Evolutionary conservation across 495 filamentous ascomycete species (phyloP).

Genomic region (Lophium mytilinum): DNA sequence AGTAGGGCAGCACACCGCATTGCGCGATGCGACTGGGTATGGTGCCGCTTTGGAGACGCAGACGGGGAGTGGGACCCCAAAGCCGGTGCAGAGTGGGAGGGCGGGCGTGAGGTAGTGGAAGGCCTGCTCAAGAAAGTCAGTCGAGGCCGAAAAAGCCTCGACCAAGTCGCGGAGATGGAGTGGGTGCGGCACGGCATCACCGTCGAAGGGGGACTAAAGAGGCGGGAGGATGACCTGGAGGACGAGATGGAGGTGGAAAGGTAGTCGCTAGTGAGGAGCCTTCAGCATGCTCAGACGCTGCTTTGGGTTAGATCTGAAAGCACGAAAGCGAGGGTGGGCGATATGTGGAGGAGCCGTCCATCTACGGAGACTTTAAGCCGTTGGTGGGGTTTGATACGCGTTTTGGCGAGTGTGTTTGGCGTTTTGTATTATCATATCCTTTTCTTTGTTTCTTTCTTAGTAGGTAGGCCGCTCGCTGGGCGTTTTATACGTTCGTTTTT

Average conservation of each 20-base stretch:
- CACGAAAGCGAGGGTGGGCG: too few relatives aligned
- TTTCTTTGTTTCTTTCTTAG: too few relatives aligned
- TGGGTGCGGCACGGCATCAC: constrained; percentile 72
- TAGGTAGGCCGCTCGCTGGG: too few relatives aligned
- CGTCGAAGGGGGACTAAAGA: constrained; percentile 61
- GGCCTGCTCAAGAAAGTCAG: constrained; percentile 71
- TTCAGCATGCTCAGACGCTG: too few relatives aligned
- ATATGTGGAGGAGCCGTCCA: too few relatives aligned
- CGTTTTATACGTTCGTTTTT: too few relatives aligned
- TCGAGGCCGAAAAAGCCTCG: constrained; percentile 59
- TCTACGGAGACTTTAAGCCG: too few relatives aligned
- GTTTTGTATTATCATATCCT: too few relatives aligned
- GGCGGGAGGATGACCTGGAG: constrained; percentile 53
- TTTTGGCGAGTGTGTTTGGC: too few relatives aligned
- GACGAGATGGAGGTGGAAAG: background rate
- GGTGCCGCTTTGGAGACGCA: constrained; percentile 70
- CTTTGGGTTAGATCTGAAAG: too few relatives aligned
- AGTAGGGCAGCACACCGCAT: constrained; percentile 81
- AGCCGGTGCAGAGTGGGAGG: constrained; percentile 55
- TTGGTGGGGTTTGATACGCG: too few relatives aligned
- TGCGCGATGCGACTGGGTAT: constrained; percentile 87
- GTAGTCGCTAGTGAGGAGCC: constrained; percentile 4
- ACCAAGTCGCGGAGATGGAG: constrained; percentile 57
- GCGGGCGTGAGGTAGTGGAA: constrained; percentile 73
- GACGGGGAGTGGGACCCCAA: constrained; percentile 61